Conservation (phyloP, 2,329 filamentous ascomycete species). For the Trichophyton benhamiae region DNA sequence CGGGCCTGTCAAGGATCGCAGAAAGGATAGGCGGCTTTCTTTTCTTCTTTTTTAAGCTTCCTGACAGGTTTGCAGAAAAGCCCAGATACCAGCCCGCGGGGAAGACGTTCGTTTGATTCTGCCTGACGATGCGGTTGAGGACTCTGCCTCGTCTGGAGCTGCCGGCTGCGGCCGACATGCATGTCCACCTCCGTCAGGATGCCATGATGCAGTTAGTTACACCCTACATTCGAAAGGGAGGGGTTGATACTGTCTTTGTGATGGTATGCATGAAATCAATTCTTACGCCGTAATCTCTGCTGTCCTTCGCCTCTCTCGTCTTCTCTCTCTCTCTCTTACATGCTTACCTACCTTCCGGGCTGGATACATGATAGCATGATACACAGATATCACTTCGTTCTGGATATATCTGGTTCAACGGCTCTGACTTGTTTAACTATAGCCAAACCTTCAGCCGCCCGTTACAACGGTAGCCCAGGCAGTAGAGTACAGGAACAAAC, state of each 20-base stretch:
- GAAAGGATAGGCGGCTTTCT: background rate
- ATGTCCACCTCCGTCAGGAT: slow-evolving; percentile 57
- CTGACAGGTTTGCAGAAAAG: background rate
- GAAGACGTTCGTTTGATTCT: background rate
- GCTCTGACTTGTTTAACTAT: background rate
- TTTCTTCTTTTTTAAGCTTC: background rate
- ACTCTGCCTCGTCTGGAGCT: slow-evolving; percentile 9
- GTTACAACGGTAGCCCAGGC: slow-evolving; percentile 50
- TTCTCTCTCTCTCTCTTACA: no score
- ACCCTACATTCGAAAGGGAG: slow-evolving; percentile 46
- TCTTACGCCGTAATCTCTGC: background rate
- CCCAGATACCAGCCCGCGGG: background rate
- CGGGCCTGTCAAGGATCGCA: background rate
- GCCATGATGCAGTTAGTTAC: slow-evolving; percentile 48
- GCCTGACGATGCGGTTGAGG: slow-evolving; percentile 10
- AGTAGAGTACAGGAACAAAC: slow-evolving; percentile 51
- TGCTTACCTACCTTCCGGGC: no score
- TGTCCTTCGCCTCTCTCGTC: background rate
- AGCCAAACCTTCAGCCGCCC: slow-evolving; percentile 55
- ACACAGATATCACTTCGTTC: no score
- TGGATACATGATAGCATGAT: no score
- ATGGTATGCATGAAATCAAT: slow-evolving; percentile 28
- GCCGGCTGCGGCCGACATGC: slow-evolving; percentile 12
- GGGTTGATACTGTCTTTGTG: slow-evolving; percentile 51
- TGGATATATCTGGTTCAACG: background rate